Percentiles rank a stretch among this genome's conserved stretches.
These are phyloP conservation scores for Parietichytrium sp. DNA, from an alignment of 108 stramenopile species.

Conservation along the genomic window DNA sequence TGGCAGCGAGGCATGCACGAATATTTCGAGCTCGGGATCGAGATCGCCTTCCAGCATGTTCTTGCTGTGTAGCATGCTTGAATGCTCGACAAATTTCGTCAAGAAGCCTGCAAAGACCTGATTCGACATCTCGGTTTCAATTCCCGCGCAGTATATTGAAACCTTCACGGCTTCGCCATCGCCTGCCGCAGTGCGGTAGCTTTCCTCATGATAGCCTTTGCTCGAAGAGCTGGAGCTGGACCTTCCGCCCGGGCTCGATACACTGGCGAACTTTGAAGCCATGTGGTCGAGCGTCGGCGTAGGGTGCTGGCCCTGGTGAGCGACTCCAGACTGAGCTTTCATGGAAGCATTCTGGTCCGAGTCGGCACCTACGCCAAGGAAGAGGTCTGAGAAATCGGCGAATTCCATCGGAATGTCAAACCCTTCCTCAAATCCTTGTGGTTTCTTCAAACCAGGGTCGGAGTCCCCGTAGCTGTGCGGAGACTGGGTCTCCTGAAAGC, in stretches of 20 bases:
- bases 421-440: background rate
- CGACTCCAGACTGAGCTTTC: background rate
- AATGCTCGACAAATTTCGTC: background rate
- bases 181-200: no score
- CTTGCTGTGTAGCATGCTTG: background rate
- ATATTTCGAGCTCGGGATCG: slow-evolving; percentile 26
- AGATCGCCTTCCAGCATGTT: background rate
- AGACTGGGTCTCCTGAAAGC: background rate
- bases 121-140: no score
- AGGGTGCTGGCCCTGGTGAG: no score
- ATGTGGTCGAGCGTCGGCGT: no score
- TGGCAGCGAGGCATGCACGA: background rate
- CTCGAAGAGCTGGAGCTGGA: no score
- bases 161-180: no score
- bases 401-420: background rate
- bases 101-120: slow-evolving; percentile 35
- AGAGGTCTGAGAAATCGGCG: background rate
- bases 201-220: no score
- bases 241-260: no score
- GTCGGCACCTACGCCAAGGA: background rate
- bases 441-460: background rate
- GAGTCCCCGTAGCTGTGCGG: no score
- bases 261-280: no score
- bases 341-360: background rate
- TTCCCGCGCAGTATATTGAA: no score